These are phyloP conservation scores for Rhododendron ovatum DNA, from an alignment of 148 eudicot genomes.

Conservation along the genomic window DNA sequence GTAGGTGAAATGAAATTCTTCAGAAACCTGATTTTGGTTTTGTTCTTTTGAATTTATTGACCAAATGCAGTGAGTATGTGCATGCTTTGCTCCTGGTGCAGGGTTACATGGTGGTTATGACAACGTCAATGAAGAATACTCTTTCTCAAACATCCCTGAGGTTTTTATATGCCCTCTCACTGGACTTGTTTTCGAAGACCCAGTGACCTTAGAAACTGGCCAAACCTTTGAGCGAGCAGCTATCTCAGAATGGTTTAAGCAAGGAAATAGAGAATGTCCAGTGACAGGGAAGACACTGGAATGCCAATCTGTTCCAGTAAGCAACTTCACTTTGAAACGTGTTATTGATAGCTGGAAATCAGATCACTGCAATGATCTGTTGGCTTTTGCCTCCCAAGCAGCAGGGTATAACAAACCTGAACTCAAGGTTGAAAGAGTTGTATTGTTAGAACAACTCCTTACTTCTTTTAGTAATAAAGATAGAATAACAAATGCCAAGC, in stretches of 20 bases:
- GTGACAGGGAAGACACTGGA: conserved; percentile 27
- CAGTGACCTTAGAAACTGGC: conserved; percentile 55
- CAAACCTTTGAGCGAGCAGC: conserved; percentile 49
- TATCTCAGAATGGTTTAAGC: conserved; percentile 32
- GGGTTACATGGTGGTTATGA: conserved; percentile 18
- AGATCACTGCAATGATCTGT: conserved; percentile 18
- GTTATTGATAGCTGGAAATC: conserved; percentile 42
- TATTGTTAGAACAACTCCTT: conserved; percentile 38
- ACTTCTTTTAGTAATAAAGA: conserved; percentile 24
- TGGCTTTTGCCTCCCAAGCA: conserved; percentile 19
- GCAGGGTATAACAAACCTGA: conserved; percentile 11
- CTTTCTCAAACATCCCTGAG: conserved; percentile 27
- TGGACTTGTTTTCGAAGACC: conserved; percentile 43
- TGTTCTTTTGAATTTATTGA: background rate
- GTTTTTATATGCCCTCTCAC: conserved; percentile 52
- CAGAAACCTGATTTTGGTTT: background rate
- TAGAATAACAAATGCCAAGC: conserved; percentile 25
- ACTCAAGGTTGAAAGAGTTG: conserved; percentile 20
- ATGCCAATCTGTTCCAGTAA: conserved; percentile 29
- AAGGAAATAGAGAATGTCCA: conserved; percentile 42
- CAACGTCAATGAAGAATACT: conserved; percentile 8
- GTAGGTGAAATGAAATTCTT: conserved; percentile 13
- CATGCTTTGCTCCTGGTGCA: conserved; percentile 12
- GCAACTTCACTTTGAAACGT: conserved; percentile 46
- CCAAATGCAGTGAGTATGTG: background rate